Base-by-base conservation (phyloP, 2,329 filamentous ascomycete genomes). In the Venturia asperata region DNA sequence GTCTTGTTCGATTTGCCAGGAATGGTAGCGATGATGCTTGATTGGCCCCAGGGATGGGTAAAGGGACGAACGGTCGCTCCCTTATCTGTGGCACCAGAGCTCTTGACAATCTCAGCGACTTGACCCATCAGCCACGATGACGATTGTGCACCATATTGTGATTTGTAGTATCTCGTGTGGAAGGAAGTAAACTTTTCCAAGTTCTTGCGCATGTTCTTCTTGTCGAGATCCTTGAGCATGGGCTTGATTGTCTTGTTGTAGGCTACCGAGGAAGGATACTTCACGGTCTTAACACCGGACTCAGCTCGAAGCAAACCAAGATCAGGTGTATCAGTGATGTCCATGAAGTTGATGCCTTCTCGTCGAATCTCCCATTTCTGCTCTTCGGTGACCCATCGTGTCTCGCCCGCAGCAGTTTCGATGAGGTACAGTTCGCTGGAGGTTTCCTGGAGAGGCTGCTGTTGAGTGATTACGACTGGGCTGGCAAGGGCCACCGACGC, bases 321-420 rank as follows among this genome's bases (percentile, higher is more conserved):
- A 62, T 89, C 83, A 63, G 81, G 80, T 65, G 87, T 85, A 52
- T 91, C 83, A 67, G 94, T 97, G 72, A 97, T 92, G 78, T 97
- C 93, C 83, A 97, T 95, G 82, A 97, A 97, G 72, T 87, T 89
- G 70, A 87, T 82, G 71, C 92, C 92, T 41, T 56, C 92, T 70
- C 91, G 83, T 72, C 89, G 87, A 68, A 97, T 79, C 76, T 88
- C 87, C 92, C 93, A 97, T 78, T 97, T 99, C 79, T 97, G 87
- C 43, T 96, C 90, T 72, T 97, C 93, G 0, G 91, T 95, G 41
- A 97, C 88, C 89, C 90, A 94, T 81, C 83, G 81, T 30, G 87
- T 92, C 74, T 93, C 83, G 65, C 90, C 91, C 3, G 91, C 91
- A n/a, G 85, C 83, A 34, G 94, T 82, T 79, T 97, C 92, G 68